Evolutionary conservation across 441 rosid species (phyloP), one percentile per base, ranked within the genome.

Genomic region (Macaranga tanarius): DNA sequence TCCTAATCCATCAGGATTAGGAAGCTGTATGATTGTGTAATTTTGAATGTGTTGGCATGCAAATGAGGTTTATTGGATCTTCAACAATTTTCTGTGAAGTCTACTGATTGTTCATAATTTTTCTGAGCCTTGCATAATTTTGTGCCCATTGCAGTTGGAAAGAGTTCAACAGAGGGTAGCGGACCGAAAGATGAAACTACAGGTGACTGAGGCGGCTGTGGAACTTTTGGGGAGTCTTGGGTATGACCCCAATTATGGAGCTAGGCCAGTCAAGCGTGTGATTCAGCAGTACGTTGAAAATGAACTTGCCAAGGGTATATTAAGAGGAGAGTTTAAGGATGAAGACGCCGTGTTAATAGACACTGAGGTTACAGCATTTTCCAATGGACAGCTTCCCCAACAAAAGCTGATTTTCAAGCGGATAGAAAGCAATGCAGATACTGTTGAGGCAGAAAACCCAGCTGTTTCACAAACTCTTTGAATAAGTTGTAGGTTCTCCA

Each of bases 181-280:
- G 10, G 99, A 96, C 57, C 85, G 92, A 74, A 96, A 96, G 82
- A 91, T 94, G 86, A 90, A 84, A 80, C 75, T 96, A 20, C 56
- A 60, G 79, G 86, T 94, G 67, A 89, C 84, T 0, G 96, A 94
- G 62, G 88, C 85, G 2, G 95, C 99, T 26, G 84, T 90, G 47
- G 87, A 89, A 67, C 92, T 92, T 73, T 90, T 96, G 0, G 99
- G 92, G 16, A 89, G 75, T 79, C 97, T 93, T 4, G 98, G 99
- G 25, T 93, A 93, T 60, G 98, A 94, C 75, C 97, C 98, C 0
- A 96, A 80, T 88, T 96, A 96, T 5, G 99, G 99, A 65, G 99
- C 99, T 2, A 84, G 99, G 79, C 98, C 99, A 0, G 97, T 96
- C 34, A 96, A 96, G 86, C 85, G 99, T 65, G 94, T 94, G 80